Percentiles rank a stretch among this genome's conserved stretches.
These are phyloP conservation scores for Prunella vulgaris DNA, from an alignment of 257 asterid genomes.

Conservation along the genomic window DNA sequence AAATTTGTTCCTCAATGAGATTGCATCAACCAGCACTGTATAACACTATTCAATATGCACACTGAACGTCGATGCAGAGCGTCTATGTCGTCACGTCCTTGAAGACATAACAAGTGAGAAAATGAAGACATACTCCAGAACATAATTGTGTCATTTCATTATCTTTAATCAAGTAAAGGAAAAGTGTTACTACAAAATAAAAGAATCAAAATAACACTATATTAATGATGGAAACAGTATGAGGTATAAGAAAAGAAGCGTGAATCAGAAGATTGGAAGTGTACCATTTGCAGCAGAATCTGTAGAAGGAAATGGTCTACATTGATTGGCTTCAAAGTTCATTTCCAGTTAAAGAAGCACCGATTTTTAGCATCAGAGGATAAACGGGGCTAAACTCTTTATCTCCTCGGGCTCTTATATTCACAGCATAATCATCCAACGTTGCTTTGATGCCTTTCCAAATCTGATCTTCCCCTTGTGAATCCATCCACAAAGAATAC, in stretches of 20 bases:
- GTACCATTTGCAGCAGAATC: slow-evolving; percentile 7
- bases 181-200: slow-evolving; percentile 7
- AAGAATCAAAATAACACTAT: slow-evolving; percentile 7
- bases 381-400: slow-evolving; percentile 90
- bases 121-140: no score
- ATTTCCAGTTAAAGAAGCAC: slow-evolving; percentile 49
- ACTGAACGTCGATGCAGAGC: no score
- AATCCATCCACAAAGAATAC: slow-evolving; percentile 92
- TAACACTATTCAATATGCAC: neutral
- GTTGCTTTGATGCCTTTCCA: slow-evolving; percentile 95
- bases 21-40: neutral
- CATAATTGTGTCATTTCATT: neutral
- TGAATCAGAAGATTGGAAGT: slow-evolving; percentile 2
- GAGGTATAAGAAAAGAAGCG: neutral
- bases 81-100: no score
- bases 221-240: neutral
- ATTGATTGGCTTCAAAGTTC: slow-evolving; percentile 15
- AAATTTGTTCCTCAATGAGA: neutral
- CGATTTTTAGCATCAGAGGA: slow-evolving; percentile 73
- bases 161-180: neutral
- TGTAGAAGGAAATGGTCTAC: neutral
- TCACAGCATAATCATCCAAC: slow-evolving; percentile 81
- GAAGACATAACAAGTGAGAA: no score
- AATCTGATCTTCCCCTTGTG: slow-evolving; percentile 94
- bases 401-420: slow-evolving; percentile 72